These are phyloP conservation scores for Dichotomocladium elegans DNA, from an alignment of 371 early-diverging fungal species.

Conservation along the genomic window DNA sequence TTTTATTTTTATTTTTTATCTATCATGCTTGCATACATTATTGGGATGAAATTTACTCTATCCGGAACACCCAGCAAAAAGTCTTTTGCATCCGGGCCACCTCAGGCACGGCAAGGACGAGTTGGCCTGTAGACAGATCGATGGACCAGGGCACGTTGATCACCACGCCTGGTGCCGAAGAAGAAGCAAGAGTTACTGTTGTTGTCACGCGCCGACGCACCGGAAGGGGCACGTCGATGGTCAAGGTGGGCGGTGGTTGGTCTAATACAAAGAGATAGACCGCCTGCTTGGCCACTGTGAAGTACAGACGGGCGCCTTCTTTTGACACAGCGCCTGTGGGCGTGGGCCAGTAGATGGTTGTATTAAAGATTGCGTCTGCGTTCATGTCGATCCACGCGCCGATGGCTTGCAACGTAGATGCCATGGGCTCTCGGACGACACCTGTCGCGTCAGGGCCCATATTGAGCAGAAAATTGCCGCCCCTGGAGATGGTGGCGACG, in stretches of 20 bases:
- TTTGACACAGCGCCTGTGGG: not conserved
- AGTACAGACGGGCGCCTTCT: not conserved
- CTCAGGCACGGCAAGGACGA: too few species aligned
- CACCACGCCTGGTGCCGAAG: too few species aligned
- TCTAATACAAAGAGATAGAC: slow-evolving; percentile 1
- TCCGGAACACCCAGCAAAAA: too few species aligned
- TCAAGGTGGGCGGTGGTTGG: not conserved
- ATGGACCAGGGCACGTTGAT: too few species aligned
- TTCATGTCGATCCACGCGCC: slow-evolving; percentile 21
- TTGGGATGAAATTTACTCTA: too few species aligned
- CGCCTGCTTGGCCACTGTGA: not conserved
- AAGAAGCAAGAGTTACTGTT: too few species aligned
- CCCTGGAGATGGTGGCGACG: slow-evolving; percentile 21
- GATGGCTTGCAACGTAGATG: slow-evolving; percentile 7
- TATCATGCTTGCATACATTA: too few species aligned
- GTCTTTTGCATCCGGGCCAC: too few species aligned
- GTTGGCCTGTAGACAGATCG: too few species aligned
- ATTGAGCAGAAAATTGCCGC: slow-evolving; percentile 27
- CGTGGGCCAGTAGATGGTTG: slow-evolving; percentile 1
- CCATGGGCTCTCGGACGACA: slow-evolving; percentile 11
- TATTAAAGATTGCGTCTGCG: slow-evolving; percentile 1
- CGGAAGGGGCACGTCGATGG: not conserved
- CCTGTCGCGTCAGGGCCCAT: slow-evolving; percentile 33
- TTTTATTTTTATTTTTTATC: too few species aligned
- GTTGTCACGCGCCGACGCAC: not conserved